These are phyloP conservation scores for Globisporangium paddicum DNA, from an alignment of 352 stramenopile genomes.

Conservation along the genomic window DNA sequence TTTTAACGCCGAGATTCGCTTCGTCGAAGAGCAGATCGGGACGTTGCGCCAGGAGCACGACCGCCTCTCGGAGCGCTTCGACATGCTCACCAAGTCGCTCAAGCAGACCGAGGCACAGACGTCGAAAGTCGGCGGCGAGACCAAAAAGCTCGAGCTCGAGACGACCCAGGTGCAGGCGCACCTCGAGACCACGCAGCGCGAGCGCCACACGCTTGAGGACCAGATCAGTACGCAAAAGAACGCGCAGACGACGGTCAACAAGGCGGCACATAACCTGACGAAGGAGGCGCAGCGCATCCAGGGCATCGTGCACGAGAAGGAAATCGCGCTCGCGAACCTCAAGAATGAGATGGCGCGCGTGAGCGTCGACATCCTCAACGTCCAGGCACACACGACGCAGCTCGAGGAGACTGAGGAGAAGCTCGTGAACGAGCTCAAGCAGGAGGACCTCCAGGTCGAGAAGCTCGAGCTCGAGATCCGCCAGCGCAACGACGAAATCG, in stretches of 20 bases:
- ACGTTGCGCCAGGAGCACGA: conserved; percentile 62
- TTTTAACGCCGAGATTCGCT: conserved; percentile 78
- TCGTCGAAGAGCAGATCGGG: conserved; percentile 64
- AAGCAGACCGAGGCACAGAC: conserved; percentile 85
- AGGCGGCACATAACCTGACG: conserved; percentile 90
- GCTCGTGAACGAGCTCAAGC: conserved; percentile 78
- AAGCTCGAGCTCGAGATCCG: conserved; percentile 93
- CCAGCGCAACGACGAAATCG: conserved; percentile 94
- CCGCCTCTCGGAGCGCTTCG: conserved; percentile 71
- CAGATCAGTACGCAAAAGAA: conserved; percentile 79
- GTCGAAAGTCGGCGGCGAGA: conserved; percentile 46
- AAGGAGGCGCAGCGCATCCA: conserved; percentile 75
- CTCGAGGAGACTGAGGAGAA: conserved; percentile 82
- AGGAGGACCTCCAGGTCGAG: conserved; percentile 86
- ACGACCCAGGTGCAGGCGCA: conserved; percentile 61
- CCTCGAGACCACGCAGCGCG: conserved; percentile 81
- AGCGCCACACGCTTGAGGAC: conserved; percentile 87
- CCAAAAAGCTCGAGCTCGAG: conserved; percentile 73
- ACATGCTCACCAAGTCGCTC: conserved; percentile 86
- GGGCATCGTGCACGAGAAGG: conserved; percentile 79
- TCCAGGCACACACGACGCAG: conserved; percentile 84
- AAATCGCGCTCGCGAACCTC: conserved; percentile 83
- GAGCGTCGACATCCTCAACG: conserved; percentile 91
- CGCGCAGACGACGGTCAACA: conserved; percentile 86
- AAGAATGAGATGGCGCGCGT: conserved; percentile 93